Conservation (phyloP, 2,329 filamentous ascomycete species). For the Pseudogymnoascus sp. region DNA sequence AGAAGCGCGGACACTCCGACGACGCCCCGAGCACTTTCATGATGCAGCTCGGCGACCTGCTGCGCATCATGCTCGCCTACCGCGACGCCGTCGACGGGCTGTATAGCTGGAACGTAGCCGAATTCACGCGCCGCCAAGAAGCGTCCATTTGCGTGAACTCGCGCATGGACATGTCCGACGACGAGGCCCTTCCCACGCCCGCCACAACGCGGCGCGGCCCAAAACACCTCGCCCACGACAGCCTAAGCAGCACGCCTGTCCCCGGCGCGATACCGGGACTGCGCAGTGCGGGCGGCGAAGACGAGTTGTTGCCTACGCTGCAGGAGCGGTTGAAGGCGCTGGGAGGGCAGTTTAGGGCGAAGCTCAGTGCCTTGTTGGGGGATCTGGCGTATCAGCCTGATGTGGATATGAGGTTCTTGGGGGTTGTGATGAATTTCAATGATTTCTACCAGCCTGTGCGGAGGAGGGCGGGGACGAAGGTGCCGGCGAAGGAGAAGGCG, state of each 20-base stretch:
- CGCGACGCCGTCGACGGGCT: constrained; percentile 88
- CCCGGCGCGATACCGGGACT: constrained; percentile 22
- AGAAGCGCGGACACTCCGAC: constrained; percentile 38
- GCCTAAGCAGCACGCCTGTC: constrained; percentile 10
- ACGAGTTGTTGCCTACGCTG: constrained; percentile 65
- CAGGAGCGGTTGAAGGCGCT: constrained; percentile 65
- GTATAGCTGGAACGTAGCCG: constrained; percentile 89
- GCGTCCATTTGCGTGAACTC: constrained; percentile 63
- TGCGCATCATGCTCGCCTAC: constrained; percentile 90
- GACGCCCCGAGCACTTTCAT: constrained; percentile 68
- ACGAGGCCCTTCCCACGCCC: constrained; percentile 22
- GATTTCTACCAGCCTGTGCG: constrained; percentile 80
- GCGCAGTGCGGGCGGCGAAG: constrained; percentile 32
- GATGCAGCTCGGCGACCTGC: constrained; percentile 79
- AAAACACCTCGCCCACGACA: constrained; percentile 11
- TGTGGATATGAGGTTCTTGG: constrained; percentile 89
- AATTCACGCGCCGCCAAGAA: constrained; percentile 89
- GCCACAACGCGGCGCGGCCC: constrained; percentile 24
- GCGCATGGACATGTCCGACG: constrained; percentile 29
- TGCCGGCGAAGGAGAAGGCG: background rate
- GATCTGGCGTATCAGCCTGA: constrained; percentile 91
- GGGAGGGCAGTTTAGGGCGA: constrained; percentile 64
- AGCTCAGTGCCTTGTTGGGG: constrained; percentile 73
- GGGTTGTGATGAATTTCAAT: constrained; percentile 98
- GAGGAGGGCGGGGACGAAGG: constrained; percentile 33